A percentile compares a stretch with the other conserved stretches of the same genome.
phyloP scores from a whole-genome alignment of 2,329 filamentous ascomycete genomes.

The Colletotrichum tofieldiae region DNA sequence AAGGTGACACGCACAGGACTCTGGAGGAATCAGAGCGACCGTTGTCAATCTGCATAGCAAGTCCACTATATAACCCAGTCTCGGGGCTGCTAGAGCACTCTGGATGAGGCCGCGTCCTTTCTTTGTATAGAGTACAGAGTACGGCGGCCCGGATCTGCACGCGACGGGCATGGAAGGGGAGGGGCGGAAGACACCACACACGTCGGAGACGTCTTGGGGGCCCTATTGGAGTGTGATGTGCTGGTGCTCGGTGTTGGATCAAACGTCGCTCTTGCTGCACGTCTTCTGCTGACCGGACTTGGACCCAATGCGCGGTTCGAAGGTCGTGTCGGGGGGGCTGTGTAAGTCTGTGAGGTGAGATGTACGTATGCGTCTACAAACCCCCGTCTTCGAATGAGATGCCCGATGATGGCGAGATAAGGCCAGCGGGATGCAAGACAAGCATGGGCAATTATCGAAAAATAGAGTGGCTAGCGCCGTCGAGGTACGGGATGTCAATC shows the following conservation, averaged over 20 bases:
- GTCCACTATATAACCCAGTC: neutral
- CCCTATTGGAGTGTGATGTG: neutral
- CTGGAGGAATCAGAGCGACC: too few relatives aligned
- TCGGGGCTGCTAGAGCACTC: slow-evolving; percentile 15
- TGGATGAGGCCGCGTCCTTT: slow-evolving; percentile 11
- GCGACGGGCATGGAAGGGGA: slow-evolving; percentile 19
- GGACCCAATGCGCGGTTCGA: slow-evolving; percentile 15
- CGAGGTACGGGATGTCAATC: neutral
- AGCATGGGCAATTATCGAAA: neutral
- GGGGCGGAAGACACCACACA: neutral
- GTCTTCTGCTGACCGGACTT: slow-evolving; percentile 39
- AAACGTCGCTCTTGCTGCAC: slow-evolving; percentile 36
- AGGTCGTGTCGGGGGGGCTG: slow-evolving; percentile 18
- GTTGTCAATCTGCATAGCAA: neutral
- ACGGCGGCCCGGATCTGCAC: slow-evolving; percentile 25
- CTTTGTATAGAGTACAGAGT: slow-evolving; percentile 13
- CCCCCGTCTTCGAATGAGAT: neutral
- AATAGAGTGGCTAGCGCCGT: neutral
- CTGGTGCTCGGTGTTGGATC: slow-evolving; percentile 33
- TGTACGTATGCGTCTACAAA: slow-evolving; percentile 6
- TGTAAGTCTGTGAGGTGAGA: slow-evolving; percentile 33
- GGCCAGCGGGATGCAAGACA: neutral
- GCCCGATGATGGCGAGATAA: too few relatives aligned
- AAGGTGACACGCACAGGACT: neutral
- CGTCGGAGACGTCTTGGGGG: slow-evolving; percentile 7